Conservation (phyloP, 176 grass and related monocot genomes). For the Saccharum officinarum region DNA sequence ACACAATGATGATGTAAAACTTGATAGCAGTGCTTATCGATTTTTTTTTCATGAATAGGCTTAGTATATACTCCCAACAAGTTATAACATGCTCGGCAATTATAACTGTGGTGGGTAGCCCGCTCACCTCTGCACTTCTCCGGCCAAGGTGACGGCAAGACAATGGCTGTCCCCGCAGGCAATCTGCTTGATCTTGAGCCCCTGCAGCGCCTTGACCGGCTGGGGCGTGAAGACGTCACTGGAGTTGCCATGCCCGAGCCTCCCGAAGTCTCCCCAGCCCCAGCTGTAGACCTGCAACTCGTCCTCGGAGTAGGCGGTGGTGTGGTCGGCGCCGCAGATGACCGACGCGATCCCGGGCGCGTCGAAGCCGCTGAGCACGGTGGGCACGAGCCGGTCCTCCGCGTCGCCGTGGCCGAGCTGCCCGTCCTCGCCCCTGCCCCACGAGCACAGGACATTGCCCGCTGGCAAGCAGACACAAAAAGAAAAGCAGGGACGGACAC, state of each 20-base stretch:
- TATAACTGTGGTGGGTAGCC: not conserved
- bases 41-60: not conserved
- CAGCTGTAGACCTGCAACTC: conserved; percentile 89
- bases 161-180: conserved; percentile 99
- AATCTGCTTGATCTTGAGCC: conserved; percentile 93
- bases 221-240: conserved; percentile 96
- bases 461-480: conserved; percentile 40
- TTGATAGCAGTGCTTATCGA: not conserved
- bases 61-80: not conserved
- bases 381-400: conserved; percentile 84
- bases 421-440: conserved; percentile 98
- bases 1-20: not conserved
- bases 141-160: conserved; percentile 77
- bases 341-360: conserved; percentile 62
- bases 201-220: conserved; percentile 83
- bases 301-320: conserved; percentile 83
- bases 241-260: conserved; percentile 91
- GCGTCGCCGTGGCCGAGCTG: conserved; percentile 97
- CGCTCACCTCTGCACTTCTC: conserved; percentile 80
- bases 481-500: not conserved
- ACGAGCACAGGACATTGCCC: conserved; percentile 85
- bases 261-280: conserved; percentile 98
- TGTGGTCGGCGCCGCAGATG: conserved; percentile 97
- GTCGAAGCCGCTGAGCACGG: conserved; percentile 70
- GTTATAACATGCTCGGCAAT: not conserved